Evolutionary conservation across 2,329 filamentous ascomycete genomes (phyloP), one percentile per base, ranked within the genome.

Genomic region (Coleophoma crateriformis): DNA sequence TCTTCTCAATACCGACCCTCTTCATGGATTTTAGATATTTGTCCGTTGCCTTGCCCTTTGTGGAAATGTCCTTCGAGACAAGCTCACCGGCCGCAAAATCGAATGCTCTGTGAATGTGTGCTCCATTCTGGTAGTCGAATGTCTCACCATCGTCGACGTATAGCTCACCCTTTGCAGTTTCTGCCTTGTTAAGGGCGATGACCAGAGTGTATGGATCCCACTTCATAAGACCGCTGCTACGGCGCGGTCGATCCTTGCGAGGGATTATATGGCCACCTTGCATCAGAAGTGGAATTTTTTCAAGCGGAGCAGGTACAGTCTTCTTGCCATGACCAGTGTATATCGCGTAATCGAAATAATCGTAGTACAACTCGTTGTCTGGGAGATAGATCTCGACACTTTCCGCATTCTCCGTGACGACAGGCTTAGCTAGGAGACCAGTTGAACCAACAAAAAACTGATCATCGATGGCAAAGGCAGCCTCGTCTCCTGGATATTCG

Each of bases 151-250:
- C 94, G 63, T 99, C 94, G 32, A 90, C 75, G 63, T 99, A 99
- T 7, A 99, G 73, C 45, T 87, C 85, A 27, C 94, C 94, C 44
- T 85, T 79, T 0, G 92, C 90, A 60, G 84, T 81, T 47, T 86
- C 84, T 33, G 79, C 75, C 57, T 82, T 80, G 58, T 81, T 75
- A 14, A 95, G 74, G 0, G 81, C 79, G 2, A 97, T 76, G 2
- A 99, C 84, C 1, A 99, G 80, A 0, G 94, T 99, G 72, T 96
- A 96, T 38, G 95, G 91, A 66, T 99, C 94, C 68, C 84, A 95
- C 61, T 82, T 87, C 94, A 97, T 97, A 42, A 96, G 76, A 17
- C 87, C 84, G 50, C 83, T 88, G 50, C 90, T 95, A 52, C 92
- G 84, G 49, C 94, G 83, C 4, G 91, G 90, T 20, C 85, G 82